Conservation (phyloP, 352 stramenopile species). For the Globisporangium yorkense region DNA sequence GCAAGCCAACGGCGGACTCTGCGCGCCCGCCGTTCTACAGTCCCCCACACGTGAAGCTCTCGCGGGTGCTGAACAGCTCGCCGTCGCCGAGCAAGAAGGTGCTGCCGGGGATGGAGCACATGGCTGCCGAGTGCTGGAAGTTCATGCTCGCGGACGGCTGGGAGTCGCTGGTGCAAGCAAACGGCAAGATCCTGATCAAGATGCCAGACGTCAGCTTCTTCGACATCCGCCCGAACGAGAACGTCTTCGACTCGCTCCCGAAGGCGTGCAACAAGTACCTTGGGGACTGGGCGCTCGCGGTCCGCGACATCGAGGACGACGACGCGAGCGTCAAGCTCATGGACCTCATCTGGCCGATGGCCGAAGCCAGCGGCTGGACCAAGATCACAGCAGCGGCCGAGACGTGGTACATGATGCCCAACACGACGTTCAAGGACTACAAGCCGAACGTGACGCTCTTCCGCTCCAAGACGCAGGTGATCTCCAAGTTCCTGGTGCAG, state of each 20-base stretch:
- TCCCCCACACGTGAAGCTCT: constrained; percentile 12
- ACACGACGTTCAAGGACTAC: constrained; percentile 62
- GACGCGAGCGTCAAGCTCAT: constrained; percentile 22
- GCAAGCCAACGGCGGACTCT: constrained; percentile 1
- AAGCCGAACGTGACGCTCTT: constrained; percentile 77
- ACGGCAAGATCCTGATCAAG: constrained; percentile 56
- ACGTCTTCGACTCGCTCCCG: constrained; percentile 69
- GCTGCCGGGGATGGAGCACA: constrained; percentile 14
- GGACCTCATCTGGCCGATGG: constrained; percentile 57
- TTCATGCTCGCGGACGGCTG: constrained; percentile 55
- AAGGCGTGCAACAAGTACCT: constrained; percentile 52
- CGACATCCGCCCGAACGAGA: constrained; percentile 63
- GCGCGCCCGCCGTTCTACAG: constrained; percentile 10
- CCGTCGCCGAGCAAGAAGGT: constrained; percentile 16
- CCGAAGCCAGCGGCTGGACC: constrained; percentile 47
- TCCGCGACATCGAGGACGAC: constrained; percentile 10
- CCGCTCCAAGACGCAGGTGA: constrained; percentile 44
- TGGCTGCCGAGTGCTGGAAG: constrained; percentile 44
- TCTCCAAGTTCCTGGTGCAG: constrained; percentile 54
- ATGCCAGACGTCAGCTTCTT: constrained; percentile 67
- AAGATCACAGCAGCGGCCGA: constrained; percentile 41
- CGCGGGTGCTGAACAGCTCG: constrained; percentile 8
- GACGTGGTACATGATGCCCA: constrained; percentile 56
- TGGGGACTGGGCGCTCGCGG: constrained; percentile 25
- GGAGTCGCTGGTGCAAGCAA: constrained; percentile 47